A percentile compares a stretch with the other conserved stretches of the same genome.
These are phyloP conservation scores for Crataegus laevigata DNA, from an alignment of 306 rosid species.

Conservation along the genomic window DNA sequence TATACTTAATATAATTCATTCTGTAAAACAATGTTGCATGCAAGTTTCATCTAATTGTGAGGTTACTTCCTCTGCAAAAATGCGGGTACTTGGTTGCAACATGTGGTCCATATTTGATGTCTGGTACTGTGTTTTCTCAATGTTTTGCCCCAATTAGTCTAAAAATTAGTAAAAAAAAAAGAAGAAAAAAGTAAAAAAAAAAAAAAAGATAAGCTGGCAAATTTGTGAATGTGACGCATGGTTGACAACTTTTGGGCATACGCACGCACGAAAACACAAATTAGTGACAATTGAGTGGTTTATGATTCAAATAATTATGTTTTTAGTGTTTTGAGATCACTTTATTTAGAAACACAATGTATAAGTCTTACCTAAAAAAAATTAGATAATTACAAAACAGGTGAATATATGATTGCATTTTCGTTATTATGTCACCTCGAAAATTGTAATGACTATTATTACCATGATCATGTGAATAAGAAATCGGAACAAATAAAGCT, in stretches of 20 bases:
- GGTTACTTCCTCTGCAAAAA: background rate
- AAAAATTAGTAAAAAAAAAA: background rate
- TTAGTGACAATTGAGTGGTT: background rate
- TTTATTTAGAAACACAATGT: background rate
- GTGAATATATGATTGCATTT: conserved; percentile 19
- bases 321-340: background rate
- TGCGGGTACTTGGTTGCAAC: background rate
- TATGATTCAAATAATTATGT: background rate
- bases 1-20: background rate
- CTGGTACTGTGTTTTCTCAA: background rate
- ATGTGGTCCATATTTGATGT: background rate
- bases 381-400: background rate
- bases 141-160: background rate
- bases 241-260: background rate
- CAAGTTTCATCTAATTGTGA: background rate
- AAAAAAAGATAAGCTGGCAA: background rate
- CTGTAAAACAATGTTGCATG: background rate
- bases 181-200: background rate
- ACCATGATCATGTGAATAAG: conserved; percentile 14
- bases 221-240: background rate
- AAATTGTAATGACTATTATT: conserved; percentile 19
- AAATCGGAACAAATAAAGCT: conserved; percentile 22
- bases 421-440: conserved; percentile 24
- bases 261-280: background rate
- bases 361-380: background rate